Percentiles rank a stretch among this genome's conserved stretches.
Conservation (phyloP, 257 asterid species). For the Penstemon eatonii region DNA sequence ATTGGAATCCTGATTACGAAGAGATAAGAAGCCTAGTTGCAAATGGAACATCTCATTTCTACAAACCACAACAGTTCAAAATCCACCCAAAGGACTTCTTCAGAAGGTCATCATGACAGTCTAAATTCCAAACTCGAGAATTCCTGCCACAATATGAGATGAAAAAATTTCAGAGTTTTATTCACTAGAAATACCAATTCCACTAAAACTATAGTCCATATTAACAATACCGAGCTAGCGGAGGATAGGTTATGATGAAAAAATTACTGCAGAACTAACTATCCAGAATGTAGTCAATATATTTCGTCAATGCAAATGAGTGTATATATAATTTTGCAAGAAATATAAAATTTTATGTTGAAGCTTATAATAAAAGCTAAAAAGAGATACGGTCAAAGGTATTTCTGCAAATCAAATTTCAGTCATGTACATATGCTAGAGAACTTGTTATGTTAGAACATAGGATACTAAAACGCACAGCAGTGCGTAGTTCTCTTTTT, state of each 20-base stretch:
- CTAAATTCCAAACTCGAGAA: conserved; percentile 21
- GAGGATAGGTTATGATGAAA: not conserved
- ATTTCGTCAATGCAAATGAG: no score
- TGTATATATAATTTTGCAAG: no score
- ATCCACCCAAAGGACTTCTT: conserved; percentile 15
- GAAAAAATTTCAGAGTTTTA: conserved; percentile 1
- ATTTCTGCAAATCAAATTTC: no score
- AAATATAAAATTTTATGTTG: no score
- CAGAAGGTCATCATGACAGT: conserved; percentile 24
- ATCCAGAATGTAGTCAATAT: not conserved
- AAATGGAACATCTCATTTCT: conserved; percentile 26
- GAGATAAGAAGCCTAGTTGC: conserved; percentile 21
- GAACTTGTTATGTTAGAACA: no score
- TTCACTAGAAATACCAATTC: not conserved
- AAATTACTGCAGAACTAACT: not conserved
- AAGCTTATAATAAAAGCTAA: no score
- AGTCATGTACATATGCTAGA: no score
- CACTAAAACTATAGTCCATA: not conserved
- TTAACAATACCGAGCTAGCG: not conserved
- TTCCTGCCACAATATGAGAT: conserved; percentile 28
- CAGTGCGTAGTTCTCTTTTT: no score
- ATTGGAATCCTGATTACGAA: conserved; percentile 26
- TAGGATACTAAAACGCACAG: no score
- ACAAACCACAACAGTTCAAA: conserved; percentile 27
- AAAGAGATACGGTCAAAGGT: no score